A percentile compares a stretch with the other conserved stretches of the same genome.
These are phyloP conservation scores for Sporobolomyces pararoseus DNA, from an alignment of 768 basidiomycete species.

Conservation along the genomic window DNA sequence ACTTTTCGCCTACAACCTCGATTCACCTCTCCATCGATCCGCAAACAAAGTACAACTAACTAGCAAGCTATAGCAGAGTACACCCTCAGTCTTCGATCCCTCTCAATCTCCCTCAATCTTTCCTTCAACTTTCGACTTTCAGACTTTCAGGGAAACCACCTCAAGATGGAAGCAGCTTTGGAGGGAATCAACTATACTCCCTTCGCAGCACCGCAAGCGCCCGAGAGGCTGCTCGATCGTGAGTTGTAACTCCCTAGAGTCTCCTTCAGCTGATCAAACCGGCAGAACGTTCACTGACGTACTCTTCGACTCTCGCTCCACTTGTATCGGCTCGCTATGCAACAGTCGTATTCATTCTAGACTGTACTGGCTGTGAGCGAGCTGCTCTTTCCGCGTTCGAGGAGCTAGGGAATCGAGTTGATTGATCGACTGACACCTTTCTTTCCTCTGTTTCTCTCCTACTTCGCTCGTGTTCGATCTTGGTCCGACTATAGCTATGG, in stretches of 20 bases:
- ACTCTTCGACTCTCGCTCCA: neutral
- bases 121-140: neutral
- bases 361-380: constrained; percentile 35
- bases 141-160: neutral
- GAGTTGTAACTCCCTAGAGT: neutral
- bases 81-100: too few relatives aligned
- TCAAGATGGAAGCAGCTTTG: constrained; percentile 21
- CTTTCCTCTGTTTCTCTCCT: neutral
- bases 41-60: too few relatives aligned
- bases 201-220: neutral
- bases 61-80: too few relatives aligned
- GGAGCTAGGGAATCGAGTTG: too few relatives aligned
- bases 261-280: constrained; percentile 11
- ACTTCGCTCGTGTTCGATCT: neutral
- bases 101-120: too few relatives aligned
- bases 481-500: constrained; percentile 21
- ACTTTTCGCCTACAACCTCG: too few relatives aligned
- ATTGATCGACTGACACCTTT: neutral
- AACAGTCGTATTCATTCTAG: constrained; percentile 43
- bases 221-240: constrained; percentile 20
- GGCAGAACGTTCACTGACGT: neutral
- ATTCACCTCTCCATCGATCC: too few relatives aligned
- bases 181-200: constrained; percentile 13
- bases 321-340: too few relatives aligned
- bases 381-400: neutral